phyloP scores from a whole-genome alignment of 345 rosid genomes.

The Microcos paniculata region DNA sequence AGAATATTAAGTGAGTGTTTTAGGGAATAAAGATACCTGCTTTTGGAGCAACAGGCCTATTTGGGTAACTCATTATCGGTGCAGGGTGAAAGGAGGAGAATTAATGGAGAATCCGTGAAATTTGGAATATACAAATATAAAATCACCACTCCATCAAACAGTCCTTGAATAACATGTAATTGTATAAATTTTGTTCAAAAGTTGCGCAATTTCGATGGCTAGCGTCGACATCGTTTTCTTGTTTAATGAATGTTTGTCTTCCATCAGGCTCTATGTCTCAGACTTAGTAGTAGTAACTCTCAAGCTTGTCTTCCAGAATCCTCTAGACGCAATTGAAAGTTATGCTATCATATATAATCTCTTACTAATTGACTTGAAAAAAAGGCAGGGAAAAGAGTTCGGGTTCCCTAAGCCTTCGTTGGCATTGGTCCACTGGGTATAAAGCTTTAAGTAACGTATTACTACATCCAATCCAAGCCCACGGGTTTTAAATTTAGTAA shows the following conservation, averaged over 20 bases:
- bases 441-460: not conserved
- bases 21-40: conserved; percentile 19
- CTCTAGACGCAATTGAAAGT: not conserved
- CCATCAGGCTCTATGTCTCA: not conserved
- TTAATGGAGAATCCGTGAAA: conserved; percentile 2
- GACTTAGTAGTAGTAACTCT: not conserved
- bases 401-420: not conserved
- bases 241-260: not conserved
- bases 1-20: conserved; percentile 10
- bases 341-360: not conserved
- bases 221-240: not conserved
- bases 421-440: conserved; percentile 2
- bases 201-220: not conserved
- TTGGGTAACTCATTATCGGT: not conserved
- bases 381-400: not conserved
- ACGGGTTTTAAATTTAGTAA: too few relatives aligned
- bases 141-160: not conserved
- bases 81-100: not conserved
- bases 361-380: not conserved
- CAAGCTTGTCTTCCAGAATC: conserved; percentile 4
- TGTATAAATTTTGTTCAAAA: not conserved
- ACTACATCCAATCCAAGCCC: not conserved
- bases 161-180: not conserved
- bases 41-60: conserved; percentile 2
- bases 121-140: not conserved